Base-by-base conservation (phyloP, 202 grass and related monocot genomes). In the Dendrocalamus latiflorus region DNA sequence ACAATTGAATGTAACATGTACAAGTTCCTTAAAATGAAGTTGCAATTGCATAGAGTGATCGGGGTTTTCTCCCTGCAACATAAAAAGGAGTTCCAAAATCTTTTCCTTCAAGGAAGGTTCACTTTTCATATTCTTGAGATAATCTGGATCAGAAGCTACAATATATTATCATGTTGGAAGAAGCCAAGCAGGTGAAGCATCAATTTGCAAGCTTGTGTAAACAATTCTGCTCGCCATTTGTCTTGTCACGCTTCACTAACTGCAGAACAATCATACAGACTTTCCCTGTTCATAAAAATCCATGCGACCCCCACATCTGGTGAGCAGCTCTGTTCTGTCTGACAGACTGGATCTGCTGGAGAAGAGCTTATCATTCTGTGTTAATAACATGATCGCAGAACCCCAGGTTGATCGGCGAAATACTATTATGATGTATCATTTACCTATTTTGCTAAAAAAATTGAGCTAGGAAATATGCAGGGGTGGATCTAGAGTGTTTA, bases 151-250 rank as follows among this genome's bases (percentile, higher is more conserved):
- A 51, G 20, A 51, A 82, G 54, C 28, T 39, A 37, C 7, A 30
- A 24, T 53, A 43, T 36, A 78, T 6, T 53, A 50, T 76, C 62
- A 28, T 60, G 47, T 83, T 70, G 21, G 38, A 63, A 66, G 47
- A 43, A 73, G 49, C 70, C 84, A 66, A 56, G 36, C n/a, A 57
- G 68, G 68, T 56, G 76, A 57, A 36, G 22, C 24, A 56, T 67
- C 36, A 33, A n/a, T 55, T 55, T n/a, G 38, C 11, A 68, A 48
- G 18, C 49, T 57, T 17, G 49, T 76, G 61, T 66, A 44, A 72
- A 56, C 48, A 68, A 47, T 16, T 36, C 61, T 53, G 45, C 55
- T 62, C 41, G 48, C 9, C 20, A 28, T 59, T 60, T 58, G 64
- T 69, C 60, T 22, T 68, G 9, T 26, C 49, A 67, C 51, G 49